Evolutionary conservation across 139 green algal species (phyloP).

Genomic region (Chlorella sp.): DNA sequence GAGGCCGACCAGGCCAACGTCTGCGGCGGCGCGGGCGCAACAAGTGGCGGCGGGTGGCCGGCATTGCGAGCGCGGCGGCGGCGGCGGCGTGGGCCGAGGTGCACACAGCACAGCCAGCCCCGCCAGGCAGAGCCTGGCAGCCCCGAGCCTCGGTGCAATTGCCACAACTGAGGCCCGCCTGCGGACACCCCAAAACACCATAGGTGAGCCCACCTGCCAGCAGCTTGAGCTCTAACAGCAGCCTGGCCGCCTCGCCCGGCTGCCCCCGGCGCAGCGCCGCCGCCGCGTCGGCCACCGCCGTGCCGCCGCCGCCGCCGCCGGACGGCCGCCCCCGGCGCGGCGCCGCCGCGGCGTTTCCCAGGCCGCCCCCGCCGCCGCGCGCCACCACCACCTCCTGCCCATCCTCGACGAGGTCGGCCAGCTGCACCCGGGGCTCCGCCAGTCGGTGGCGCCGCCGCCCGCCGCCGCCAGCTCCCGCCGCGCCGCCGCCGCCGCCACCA

Average conservation of each 20-base stretch:
- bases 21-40: no score
- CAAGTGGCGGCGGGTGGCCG: no score
- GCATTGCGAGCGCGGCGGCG: no score
- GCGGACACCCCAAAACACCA: slow-evolving; percentile 94
- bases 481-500: neutral
- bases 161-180: no score
- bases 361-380: slow-evolving; percentile 82
- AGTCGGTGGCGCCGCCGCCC: neutral
- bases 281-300: slow-evolving; percentile 43
- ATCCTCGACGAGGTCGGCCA: slow-evolving; percentile 27
- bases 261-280: slow-evolving; percentile 34
- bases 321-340: neutral
- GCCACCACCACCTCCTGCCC: slow-evolving; percentile 66
- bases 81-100: no score
- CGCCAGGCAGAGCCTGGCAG: no score
- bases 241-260: slow-evolving; percentile 52
- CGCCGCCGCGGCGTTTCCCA: slow-evolving; percentile 90
- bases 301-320: slow-evolving; percentile 43
- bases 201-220: no score
- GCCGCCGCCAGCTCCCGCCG: no score
- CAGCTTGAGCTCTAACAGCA: slow-evolving; percentile 85
- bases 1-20: slow-evolving; percentile 94
- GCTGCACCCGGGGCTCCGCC: slow-evolving; percentile 2
- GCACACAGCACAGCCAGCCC: no score
- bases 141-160: no score